Evolutionary conservation across 768 basidiomycete genomes (phyloP).

Genomic region (Calocybe indica): DNA sequence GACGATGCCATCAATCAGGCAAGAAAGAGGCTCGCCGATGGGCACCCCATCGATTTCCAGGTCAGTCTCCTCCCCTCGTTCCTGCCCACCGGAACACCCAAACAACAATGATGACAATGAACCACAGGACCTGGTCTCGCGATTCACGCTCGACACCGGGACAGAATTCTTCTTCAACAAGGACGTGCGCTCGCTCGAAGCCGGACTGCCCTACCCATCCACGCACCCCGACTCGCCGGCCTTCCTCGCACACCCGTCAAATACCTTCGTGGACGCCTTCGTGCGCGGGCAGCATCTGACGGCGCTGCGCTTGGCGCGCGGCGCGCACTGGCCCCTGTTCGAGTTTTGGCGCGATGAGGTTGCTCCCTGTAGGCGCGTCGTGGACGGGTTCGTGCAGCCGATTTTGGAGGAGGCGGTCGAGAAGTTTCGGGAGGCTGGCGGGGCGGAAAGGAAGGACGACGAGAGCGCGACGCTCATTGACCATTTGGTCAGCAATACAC

Average conservation of each 20-base stretch:
- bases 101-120: too few relatives aligned
- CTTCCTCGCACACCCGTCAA: conserved; percentile 29
- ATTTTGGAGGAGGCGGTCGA: neutral
- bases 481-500: neutral
- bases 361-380: neutral
- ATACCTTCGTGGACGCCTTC: conserved; percentile 45
- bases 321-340: conserved; percentile 38
- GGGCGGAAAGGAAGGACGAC: neutral
- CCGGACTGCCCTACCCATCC: conserved; percentile 43
- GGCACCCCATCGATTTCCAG: conserved; percentile 53
- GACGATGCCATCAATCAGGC: neutral
- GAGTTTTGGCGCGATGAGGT: neutral
- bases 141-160: conserved; percentile 61
- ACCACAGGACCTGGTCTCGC: conserved; percentile 32
- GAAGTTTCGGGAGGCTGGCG: neutral
- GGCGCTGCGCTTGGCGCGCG: conserved; percentile 30
- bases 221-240: conserved; percentile 21
- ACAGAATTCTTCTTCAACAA: conserved; percentile 56
- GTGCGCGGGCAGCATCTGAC: conserved; percentile 32
- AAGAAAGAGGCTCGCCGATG: neutral
- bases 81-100: neutral
- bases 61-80: conserved; percentile 18
- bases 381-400: neutral
- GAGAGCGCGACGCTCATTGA: neutral
- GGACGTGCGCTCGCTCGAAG: conserved; percentile 42